phyloP scores from a whole-genome alignment of 352 stramenopile species.

The Phytophthora kernoviae region DNA sequence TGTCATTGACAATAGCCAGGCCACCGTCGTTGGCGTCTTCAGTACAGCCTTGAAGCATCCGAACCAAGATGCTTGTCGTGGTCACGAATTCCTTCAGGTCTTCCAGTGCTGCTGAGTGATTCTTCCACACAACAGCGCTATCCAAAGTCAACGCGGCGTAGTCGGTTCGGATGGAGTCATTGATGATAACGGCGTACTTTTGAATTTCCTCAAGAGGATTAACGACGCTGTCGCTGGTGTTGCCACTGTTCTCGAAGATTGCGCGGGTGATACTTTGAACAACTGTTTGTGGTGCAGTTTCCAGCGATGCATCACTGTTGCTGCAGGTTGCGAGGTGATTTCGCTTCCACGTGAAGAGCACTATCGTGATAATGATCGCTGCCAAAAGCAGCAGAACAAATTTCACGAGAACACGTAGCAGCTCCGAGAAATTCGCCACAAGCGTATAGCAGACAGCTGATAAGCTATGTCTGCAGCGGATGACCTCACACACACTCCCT shows the following conservation, averaged over 20 bases:
- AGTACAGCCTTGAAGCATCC: constrained; percentile 40
- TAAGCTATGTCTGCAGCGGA: constrained; percentile 51
- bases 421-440: constrained; percentile 35
- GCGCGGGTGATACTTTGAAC: constrained; percentile 28
- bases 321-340: constrained; percentile 32
- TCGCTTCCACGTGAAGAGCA: constrained; percentile 50
- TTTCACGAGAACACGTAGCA: constrained; percentile 38
- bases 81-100: constrained; percentile 24
- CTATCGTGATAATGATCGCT: constrained; percentile 37
- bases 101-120: constrained; percentile 25
- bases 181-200: constrained; percentile 36
- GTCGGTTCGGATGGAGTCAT: constrained; percentile 38
- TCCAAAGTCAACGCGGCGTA: constrained; percentile 30
- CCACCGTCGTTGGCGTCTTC: constrained; percentile 1
- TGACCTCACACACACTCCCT: constrained; percentile 51
- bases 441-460: constrained; percentile 45
- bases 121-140: constrained; percentile 31
- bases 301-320: background rate
- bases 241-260: constrained; percentile 37
- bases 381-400: constrained; percentile 46
- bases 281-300: constrained; percentile 7
- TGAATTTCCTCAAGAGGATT: constrained; percentile 32
- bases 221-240: constrained; percentile 25
- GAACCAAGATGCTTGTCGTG: constrained; percentile 34
- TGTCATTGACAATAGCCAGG: constrained; percentile 3